These are phyloP conservation scores for Yamadazyma sp. DNA, from an alignment of 1,139 yeast genomes.

Conservation along the genomic window DNA sequence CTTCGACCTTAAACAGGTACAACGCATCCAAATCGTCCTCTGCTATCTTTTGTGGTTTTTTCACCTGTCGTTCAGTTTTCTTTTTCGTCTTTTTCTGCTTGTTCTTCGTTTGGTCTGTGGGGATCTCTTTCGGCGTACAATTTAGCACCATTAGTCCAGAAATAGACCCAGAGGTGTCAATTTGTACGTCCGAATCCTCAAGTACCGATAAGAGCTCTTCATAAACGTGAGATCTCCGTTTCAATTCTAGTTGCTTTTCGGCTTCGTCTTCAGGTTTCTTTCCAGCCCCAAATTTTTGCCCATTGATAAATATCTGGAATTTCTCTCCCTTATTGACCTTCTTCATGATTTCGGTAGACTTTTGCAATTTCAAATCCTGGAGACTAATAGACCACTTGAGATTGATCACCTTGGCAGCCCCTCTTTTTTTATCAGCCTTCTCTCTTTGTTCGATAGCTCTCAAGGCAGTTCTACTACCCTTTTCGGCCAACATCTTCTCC, in stretches of 20 bases:
- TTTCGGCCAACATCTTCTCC: constrained; percentile 32
- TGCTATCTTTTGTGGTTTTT: constrained; percentile 11
- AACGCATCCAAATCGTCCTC: constrained; percentile 43
- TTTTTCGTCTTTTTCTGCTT: constrained; percentile 18
- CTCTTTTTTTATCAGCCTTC: constrained; percentile 35
- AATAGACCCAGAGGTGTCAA: constrained; percentile 30
- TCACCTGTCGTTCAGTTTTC: constrained; percentile 10
- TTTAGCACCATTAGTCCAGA: constrained; percentile 21
- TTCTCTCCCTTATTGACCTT: constrained; percentile 34
- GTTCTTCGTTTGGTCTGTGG: constrained; percentile 8
- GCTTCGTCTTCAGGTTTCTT: constrained; percentile 9
- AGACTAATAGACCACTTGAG: constrained; percentile 41
- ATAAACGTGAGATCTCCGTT: constrained; percentile 29
- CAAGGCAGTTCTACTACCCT: constrained; percentile 36
- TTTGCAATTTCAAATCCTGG: constrained; percentile 41
- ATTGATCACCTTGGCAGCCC: constrained; percentile 34
- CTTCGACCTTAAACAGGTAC: constrained; percentile 44
- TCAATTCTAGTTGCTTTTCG: constrained; percentile 25
- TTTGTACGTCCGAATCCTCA: constrained; percentile 30
- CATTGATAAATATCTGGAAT: constrained; percentile 31
- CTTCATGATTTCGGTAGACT: constrained; percentile 33
- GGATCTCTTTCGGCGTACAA: constrained; percentile 18
- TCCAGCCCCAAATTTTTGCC: constrained; percentile 15
- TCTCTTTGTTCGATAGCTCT: constrained; percentile 29
- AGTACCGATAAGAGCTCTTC: constrained; percentile 27